These are phyloP conservation scores for Dryas alaskensis DNA, from an alignment of 306 rosid genomes.

Conservation along the genomic window DNA sequence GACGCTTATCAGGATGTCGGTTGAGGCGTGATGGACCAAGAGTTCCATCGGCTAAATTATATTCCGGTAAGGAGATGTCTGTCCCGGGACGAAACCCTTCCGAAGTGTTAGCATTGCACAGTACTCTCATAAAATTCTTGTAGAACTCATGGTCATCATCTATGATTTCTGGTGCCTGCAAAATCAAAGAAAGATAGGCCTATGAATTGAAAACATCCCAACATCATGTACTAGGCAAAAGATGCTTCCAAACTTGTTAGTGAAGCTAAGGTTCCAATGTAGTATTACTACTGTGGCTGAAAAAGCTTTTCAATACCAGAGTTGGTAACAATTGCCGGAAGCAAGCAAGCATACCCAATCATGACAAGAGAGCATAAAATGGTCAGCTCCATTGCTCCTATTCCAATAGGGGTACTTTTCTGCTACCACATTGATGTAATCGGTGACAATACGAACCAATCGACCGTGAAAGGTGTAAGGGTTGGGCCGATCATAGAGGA, in stretches of 20 bases:
- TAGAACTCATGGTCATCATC: conserved; percentile 22
- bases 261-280: too few species aligned
- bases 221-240: too few species aligned
- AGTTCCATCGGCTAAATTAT: conserved; percentile 15
- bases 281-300: too few species aligned
- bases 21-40: conserved; percentile 25
- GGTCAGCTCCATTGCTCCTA: conserved; percentile 62
- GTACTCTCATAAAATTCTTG: conserved; percentile 34
- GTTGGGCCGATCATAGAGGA: conserved; percentile 34
- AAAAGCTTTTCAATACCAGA: too few species aligned
- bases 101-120: conserved; percentile 39
- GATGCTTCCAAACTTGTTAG: too few species aligned
- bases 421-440: conserved; percentile 32
- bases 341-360: conserved; percentile 49
- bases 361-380: conserved; percentile 59
- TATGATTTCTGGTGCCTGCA: conserved; percentile 34
- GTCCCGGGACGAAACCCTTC: conserved; percentile 39
- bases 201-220: neutral
- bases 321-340: too few species aligned
- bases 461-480: conserved; percentile 29
- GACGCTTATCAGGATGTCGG: conserved; percentile 20
- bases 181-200: neutral
- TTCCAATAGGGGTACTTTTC: conserved; percentile 51
- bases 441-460: conserved; percentile 35
- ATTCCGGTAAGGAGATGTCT: conserved; percentile 39